These are phyloP conservation scores for Beauveria varroae DNA, from an alignment of 2,329 filamentous ascomycete genomes.

Conservation along the genomic window DNA sequence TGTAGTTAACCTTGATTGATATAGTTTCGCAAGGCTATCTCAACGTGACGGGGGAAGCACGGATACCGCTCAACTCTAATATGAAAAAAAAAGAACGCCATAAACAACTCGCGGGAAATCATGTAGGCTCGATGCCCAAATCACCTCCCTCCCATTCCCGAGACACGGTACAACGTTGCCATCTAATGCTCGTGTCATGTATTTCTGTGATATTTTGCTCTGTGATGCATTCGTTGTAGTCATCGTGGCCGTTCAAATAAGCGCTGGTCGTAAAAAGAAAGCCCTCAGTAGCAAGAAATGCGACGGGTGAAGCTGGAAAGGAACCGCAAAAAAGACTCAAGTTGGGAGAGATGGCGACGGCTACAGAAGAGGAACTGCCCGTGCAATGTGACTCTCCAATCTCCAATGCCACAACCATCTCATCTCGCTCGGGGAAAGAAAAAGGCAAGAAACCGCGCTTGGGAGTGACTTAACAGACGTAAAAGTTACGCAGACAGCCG, in stretches of 20 bases:
- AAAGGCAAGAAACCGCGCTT: neutral
- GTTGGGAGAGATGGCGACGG: neutral
- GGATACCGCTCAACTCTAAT: constrained; percentile 2
- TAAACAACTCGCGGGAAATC: neutral
- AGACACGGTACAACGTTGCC: constrained; percentile 8
- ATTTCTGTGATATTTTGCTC: constrained; percentile 12
- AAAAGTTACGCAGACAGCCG: neutral
- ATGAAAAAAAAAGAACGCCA: neutral
- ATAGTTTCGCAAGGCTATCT: neutral
- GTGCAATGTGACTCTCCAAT: neutral
- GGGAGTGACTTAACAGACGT: neutral
- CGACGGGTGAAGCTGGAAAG: neutral
- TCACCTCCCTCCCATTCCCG: constrained; percentile 3
- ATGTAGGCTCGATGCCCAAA: neutral
- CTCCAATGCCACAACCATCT: neutral
- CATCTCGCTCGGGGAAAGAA: neutral
- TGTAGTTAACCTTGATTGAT: neutral
- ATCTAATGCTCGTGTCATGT: constrained; percentile 1
- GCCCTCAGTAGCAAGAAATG: neutral
- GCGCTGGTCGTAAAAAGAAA: neutral
- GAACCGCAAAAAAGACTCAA: neutral
- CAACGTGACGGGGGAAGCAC: neutral
- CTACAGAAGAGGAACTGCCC: too few relatives aligned
- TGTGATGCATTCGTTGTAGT: constrained; percentile 12
- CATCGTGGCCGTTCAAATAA: constrained; percentile 8